Base-by-base conservation (phyloP, 2,329 filamentous ascomycete genomes). In the Ceratocystis cubensis region DNA sequence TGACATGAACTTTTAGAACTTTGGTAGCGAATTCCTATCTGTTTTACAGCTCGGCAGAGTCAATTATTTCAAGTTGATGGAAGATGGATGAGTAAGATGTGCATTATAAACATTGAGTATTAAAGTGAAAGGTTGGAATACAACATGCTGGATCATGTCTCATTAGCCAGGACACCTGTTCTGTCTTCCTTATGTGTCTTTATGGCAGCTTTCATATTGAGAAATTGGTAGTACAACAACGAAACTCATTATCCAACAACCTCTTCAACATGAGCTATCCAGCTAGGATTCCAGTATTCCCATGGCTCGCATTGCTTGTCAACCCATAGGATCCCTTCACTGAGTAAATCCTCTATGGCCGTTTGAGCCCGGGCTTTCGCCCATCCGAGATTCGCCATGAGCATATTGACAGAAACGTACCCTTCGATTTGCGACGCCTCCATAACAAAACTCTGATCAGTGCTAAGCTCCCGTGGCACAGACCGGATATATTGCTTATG, bases 401-500 rank as follows among this genome's bases (percentile, higher is more conserved):
- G 77, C 88, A 97, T 95, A 0, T 88, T 88, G 17, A 96, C 84
- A 67, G 88, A 96, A 64, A 97, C 89, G 73, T 91, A 96, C 0
- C 94, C 93, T 8, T 96, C 79, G 8, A 96, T 80, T 75, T 96
- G 91, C 6, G 91, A 90, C 0, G 89, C 92, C 78, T 97, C 94
- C 5, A 99, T 82, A 13, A 96, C 93, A 1, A 88, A 89, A 63
- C 89, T 89, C 78, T 99, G 94, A 74, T 99, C 94, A 15, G 85
- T 92, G 74, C 96, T 96, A 69, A 99, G 82, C 77, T 99, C 94
- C 75, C 95, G 94, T 1, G 94, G 94, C 50, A 99, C 87, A 2
- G 91, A 96, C 33, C 94, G 85, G 65, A 99, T 93, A 76, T 96
- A 94, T 69, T 88, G 84, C 73, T 88, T 89, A 70, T 85, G 85